phyloP scores from a whole-genome alignment of 352 stramenopile species.

The Phytophthora vignae region DNA sequence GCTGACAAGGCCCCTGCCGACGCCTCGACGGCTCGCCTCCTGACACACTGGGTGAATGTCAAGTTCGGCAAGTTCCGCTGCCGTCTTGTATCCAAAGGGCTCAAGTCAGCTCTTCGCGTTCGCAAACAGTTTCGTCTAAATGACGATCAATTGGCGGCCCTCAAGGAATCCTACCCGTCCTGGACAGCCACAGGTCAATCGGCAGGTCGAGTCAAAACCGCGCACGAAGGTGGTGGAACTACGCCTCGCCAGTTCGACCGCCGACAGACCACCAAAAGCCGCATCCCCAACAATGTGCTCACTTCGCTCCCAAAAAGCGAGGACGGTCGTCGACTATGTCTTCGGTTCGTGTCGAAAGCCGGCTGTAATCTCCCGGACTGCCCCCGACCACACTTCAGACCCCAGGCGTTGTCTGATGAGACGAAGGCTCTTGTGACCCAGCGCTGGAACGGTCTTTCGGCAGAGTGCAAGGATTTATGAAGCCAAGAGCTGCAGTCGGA shows the following conservation, averaged over 20 bases:
- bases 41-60: slow-evolving; percentile 13
- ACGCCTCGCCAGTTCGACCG: background rate
- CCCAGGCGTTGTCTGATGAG: too few relatives aligned
- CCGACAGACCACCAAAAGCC: background rate
- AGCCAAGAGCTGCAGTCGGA: too few relatives aligned
- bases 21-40: background rate
- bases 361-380: too few relatives aligned
- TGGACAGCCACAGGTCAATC: background rate
- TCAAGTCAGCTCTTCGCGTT: background rate
- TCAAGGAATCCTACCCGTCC: background rate
- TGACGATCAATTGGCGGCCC: slow-evolving; percentile 7
- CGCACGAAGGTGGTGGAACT: background rate
- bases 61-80: slow-evolving; percentile 19
- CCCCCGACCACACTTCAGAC: too few relatives aligned
- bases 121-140: slow-evolving; percentile 7
- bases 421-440: too few relatives aligned
- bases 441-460: too few relatives aligned
- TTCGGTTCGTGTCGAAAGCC: too few relatives aligned
- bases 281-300: too few relatives aligned
- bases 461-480: too few relatives aligned
- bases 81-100: background rate
- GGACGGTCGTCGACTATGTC: too few relatives aligned
- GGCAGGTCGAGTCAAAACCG: background rate
- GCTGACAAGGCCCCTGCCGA: background rate
- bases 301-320: too few relatives aligned